Percentiles rank a stretch among this genome's conserved stretches.
Conservation (phyloP, 805 yeast genomes). For the Candida patagonica region DNA sequence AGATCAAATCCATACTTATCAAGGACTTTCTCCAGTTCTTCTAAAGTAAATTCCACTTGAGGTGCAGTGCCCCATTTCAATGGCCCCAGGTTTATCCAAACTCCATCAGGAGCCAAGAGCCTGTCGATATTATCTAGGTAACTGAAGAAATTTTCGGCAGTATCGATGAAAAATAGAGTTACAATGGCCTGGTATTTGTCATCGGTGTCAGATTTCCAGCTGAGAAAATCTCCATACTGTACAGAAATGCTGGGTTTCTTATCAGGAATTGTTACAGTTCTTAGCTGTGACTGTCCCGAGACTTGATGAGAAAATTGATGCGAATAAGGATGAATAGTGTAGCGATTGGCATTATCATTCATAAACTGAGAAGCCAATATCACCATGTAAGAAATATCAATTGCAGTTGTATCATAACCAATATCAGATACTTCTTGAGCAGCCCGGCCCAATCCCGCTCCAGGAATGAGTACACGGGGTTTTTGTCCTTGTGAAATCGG, state of each 20-base stretch:
- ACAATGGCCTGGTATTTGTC: conserved; percentile 32
- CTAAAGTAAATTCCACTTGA: conserved; percentile 57
- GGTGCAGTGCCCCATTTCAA: conserved; percentile 82
- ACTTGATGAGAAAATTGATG: conserved; percentile 65
- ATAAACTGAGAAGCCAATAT: conserved; percentile 37
- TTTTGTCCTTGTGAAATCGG: conserved; percentile 40
- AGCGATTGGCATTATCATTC: conserved; percentile 7
- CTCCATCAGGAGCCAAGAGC: conserved; percentile 39
- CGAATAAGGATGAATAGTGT: conserved; percentile 30
- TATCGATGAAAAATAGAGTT: conserved; percentile 73
- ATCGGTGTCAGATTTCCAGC: conserved; percentile 30
- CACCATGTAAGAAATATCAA: conserved; percentile 75
- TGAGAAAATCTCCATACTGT: conserved; percentile 53
- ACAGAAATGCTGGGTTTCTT: conserved; percentile 2
- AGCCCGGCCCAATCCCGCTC: conserved; percentile 76
- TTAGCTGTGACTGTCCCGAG: conserved; percentile 39
- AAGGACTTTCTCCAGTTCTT: conserved; percentile 55
- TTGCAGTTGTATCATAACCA: conserved; percentile 47
- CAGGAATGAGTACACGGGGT: conserved; percentile 59
- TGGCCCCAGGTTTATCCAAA: conserved; percentile 90
- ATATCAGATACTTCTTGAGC: conserved; percentile 48
- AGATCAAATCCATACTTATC: conserved; percentile 53
- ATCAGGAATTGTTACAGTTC: conserved; percentile 31
- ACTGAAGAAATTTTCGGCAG: conserved; percentile 77
- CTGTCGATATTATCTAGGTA: conserved; percentile 58